phyloP scores from a whole-genome alignment of 768 basidiomycete species.

The Tubosaeta brunneosetosa region DNA sequence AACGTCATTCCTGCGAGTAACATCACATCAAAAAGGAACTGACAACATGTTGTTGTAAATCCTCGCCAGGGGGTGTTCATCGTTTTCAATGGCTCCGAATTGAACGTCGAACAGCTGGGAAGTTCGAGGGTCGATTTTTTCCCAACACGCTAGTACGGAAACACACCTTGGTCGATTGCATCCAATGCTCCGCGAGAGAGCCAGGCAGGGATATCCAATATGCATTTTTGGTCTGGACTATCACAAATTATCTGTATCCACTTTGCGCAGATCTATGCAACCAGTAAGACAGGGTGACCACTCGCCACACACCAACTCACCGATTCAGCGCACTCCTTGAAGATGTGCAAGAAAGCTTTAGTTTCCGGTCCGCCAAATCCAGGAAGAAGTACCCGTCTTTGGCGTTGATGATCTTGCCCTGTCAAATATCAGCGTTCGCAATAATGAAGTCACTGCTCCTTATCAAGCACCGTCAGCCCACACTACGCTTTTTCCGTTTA shows the following conservation, averaged over 20 bases:
- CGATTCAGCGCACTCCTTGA: slow-evolving; percentile 34
- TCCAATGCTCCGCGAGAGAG: slow-evolving; percentile 45
- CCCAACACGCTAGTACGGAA: too few relatives aligned
- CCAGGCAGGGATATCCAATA: slow-evolving; percentile 26
- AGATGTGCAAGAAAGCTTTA: slow-evolving; percentile 47
- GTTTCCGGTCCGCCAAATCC: slow-evolving; percentile 50
- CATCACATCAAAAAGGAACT: neutral
- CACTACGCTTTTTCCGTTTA: slow-evolving; percentile 32
- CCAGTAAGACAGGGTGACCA: neutral
- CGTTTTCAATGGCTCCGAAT: neutral
- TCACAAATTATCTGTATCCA: slow-evolving; percentile 21
- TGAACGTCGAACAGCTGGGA: slow-evolving; percentile 41
- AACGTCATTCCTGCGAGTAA: slow-evolving; percentile 18
- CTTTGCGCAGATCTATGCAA: slow-evolving; percentile 18
- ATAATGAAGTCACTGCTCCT: neutral
- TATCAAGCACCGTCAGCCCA: slow-evolving; percentile 38
- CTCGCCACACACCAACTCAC: slow-evolving; percentile 9
- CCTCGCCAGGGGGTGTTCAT: slow-evolving; percentile 2
- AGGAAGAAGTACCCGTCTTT: slow-evolving; percentile 49
- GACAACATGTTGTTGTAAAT: slow-evolving; percentile 6
- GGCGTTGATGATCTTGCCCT: slow-evolving; percentile 45
- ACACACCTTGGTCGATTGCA: slow-evolving; percentile 45
- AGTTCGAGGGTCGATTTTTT: neutral
- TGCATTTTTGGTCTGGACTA: slow-evolving; percentile 7
- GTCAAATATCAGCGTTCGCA: slow-evolving; percentile 13